Evolutionary conservation across 2,329 filamentous ascomycete species (phyloP), one percentile per base, ranked within the genome.

Genomic region (Dactylella cylindrospora): DNA sequence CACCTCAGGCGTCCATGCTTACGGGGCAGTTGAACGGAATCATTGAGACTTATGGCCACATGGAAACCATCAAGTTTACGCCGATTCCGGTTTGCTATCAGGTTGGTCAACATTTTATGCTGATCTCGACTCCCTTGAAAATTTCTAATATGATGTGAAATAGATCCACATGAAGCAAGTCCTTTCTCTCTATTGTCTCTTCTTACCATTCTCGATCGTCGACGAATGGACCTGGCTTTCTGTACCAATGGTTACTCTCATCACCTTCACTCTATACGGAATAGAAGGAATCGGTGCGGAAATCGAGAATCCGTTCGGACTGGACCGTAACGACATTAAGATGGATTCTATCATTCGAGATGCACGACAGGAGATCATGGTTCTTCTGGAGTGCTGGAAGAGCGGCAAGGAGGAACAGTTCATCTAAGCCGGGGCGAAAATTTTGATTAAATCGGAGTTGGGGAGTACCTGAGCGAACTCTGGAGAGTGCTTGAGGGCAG

Each of bases 251-350:
- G 79, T 82, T 2, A 76, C 76, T 1, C 73, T 84, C 8, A 77
- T 84, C 8, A 78, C 78, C 5, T 84, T 84, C 67, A 84, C 82
- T 0, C 73, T 84, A 0, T 84, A 84, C 40, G 68, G 68, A 6
- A 70, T 70, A 35, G 68, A 70, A 60, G 81, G 67, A 0, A 84
- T 84, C 57, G 81, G 80, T 0, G 77, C 76, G 9, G 81, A 84
- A 71, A 72, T 84, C 0, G 82, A 84, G 68, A 82, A 84, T 69
- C 82, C 82, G 0, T 84, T 84, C 70, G 82, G 82, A 1, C 81
- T 82, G 65, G 82, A 84, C 66, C 76, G 77, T 67, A 83, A 83
- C 57, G 82, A 84, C 69, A 84, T 84, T 72, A 84, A 83, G 70
- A 83, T 84, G 76, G 82, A 84, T 70, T 80, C 78, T 2, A 79